Evolutionary conservation across 805 yeast genomes (phyloP).

Genomic region (Suhomyces sp.): DNA sequence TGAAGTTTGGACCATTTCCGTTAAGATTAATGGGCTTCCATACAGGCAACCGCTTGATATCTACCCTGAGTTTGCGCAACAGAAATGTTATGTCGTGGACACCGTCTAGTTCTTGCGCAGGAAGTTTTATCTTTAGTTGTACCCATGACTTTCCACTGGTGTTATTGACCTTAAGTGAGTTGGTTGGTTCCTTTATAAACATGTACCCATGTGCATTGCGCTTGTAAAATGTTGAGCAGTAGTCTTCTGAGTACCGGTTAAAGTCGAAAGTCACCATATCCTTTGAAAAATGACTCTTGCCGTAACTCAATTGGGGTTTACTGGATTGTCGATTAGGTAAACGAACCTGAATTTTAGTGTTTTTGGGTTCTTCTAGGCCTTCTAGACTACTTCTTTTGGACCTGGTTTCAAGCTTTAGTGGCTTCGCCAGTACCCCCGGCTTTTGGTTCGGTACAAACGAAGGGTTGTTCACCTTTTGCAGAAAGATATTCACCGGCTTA

Average conservation of each 20-base stretch:
- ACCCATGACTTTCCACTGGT: conserved; percentile 26
- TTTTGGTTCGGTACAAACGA: conserved; percentile 13
- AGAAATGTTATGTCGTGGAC: not conserved
- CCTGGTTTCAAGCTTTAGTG: not conserved
- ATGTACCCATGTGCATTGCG: conserved; percentile 32
- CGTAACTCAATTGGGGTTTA: not conserved
- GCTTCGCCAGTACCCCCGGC: not conserved
- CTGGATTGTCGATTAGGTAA: not conserved
- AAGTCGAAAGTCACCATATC: conserved; percentile 6
- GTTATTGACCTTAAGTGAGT: conserved; percentile 24
- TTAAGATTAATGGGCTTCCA: conserved; percentile 24
- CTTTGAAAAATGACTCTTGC: conserved; percentile 1
- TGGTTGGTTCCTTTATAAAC: conserved; percentile 33
- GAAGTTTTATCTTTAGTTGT: conserved; percentile 20
- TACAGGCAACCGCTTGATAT: conserved; percentile 21
- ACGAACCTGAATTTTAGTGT: conserved; percentile 5
- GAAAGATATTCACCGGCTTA: conserved; percentile 10
- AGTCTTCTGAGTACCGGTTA: conserved; percentile 8
- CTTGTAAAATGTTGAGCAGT: conserved; percentile 34
- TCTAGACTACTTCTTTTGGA: not conserved
- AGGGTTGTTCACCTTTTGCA: conserved; percentile 15
- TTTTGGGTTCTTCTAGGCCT: not conserved
- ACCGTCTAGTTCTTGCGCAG: not conserved
- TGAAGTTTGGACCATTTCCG: conserved; percentile 4
- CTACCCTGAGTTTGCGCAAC: conserved; percentile 22